Conservation (phyloP, 208 protist genomes). For the Leishmania mexicana region DNA sequence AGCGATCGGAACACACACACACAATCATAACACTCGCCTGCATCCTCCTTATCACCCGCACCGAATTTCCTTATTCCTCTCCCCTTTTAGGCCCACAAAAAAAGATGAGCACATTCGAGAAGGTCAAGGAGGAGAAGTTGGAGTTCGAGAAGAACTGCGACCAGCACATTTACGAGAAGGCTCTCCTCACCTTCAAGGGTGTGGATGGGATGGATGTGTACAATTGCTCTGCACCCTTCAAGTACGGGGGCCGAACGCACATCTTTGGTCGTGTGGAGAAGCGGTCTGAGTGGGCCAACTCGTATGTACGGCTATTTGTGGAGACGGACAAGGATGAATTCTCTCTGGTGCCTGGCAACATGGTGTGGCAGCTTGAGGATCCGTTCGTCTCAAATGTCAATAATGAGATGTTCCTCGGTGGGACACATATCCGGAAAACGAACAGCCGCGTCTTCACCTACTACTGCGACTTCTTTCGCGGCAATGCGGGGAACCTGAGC, state of each 20-base stretch:
- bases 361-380: slow-evolving; percentile 52
- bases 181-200: slow-evolving; percentile 58
- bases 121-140: slow-evolving; percentile 44
- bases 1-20: background rate
- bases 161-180: slow-evolving; percentile 48
- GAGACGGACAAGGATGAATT: slow-evolving; percentile 65
- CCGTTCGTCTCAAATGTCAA: slow-evolving; percentile 49
- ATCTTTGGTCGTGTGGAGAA: slow-evolving; percentile 65
- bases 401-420: slow-evolving; percentile 51
- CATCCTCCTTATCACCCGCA: background rate
- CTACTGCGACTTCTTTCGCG: slow-evolving; percentile 59
- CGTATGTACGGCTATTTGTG: slow-evolving; percentile 53
- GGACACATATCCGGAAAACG: slow-evolving; percentile 59
- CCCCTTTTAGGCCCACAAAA: background rate
- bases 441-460: slow-evolving; percentile 42
- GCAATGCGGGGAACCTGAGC: slow-evolving; percentile 25
- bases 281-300: slow-evolving; percentile 63
- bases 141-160: slow-evolving; percentile 50
- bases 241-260: slow-evolving; percentile 49
- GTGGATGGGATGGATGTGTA: slow-evolving; percentile 75
- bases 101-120: slow-evolving; percentile 39
- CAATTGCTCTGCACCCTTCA: slow-evolving; percentile 72
- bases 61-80: background rate
- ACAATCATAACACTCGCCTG: background rate
- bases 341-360: slow-evolving; percentile 37